Conservation (phyloP, 805 yeast genomes). For the Yarrowia sp. region DNA sequence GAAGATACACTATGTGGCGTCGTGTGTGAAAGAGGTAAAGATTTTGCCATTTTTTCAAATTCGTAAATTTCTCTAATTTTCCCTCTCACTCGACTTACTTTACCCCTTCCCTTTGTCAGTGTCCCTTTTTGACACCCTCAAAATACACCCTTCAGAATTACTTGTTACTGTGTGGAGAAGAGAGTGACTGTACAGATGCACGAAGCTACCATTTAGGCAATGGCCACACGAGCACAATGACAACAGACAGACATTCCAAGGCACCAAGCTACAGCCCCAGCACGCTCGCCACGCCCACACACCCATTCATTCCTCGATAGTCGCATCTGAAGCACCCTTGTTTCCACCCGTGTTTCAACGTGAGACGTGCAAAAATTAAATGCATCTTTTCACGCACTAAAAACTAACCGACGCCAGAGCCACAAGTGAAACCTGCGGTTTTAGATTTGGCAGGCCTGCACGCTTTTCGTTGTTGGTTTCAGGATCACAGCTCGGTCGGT, state of each 20-base stretch:
- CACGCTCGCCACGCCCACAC: neutral
- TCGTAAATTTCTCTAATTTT: too few relatives aligned
- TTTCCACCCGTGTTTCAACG: slow-evolving; percentile 29
- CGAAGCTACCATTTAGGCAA: too few relatives aligned
- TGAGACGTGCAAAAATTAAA: slow-evolving; percentile 32
- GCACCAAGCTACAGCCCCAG: neutral
- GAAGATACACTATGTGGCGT: too few relatives aligned
- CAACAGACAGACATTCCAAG: neutral
- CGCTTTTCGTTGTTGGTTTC: slow-evolving; percentile 35
- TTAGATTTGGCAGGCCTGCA: slow-evolving; percentile 37
- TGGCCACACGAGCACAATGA: too few relatives aligned
- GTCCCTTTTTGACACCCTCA: neutral
- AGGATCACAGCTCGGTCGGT: neutral
- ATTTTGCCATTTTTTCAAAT: too few relatives aligned
- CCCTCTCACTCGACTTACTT: neutral
- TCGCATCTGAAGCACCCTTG: slow-evolving; percentile 33
- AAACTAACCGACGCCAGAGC: slow-evolving; percentile 16
- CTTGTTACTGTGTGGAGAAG: too few relatives aligned
- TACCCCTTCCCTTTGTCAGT: slow-evolving; percentile 24
- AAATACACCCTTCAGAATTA: neutral
- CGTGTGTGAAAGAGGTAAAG: too few relatives aligned
- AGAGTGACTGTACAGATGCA: too few relatives aligned
- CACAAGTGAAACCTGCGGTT: slow-evolving; percentile 13
- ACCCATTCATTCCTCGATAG: slow-evolving; percentile 4
- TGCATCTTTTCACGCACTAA: slow-evolving; percentile 21